A percentile compares a stretch with the other conserved stretches of the same genome.
phyloP scores from a whole-genome alignment of 2,329 filamentous ascomycete species.

The Sporothrix pseudoabietina region DNA sequence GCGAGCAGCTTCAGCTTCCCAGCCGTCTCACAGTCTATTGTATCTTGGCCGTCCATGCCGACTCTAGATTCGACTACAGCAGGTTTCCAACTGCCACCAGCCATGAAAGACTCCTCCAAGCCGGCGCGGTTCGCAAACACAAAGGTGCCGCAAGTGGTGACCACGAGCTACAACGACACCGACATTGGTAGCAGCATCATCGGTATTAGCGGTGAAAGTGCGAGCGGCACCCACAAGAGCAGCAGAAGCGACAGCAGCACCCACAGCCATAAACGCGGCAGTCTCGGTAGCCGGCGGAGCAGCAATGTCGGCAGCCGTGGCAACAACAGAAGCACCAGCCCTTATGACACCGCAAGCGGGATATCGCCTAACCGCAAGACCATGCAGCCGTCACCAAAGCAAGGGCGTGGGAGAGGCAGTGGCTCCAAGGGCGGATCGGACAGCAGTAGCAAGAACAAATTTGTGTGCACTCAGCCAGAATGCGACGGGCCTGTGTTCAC shows the following conservation, averaged over 20 bases:
- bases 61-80: background rate
- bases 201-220: background rate
- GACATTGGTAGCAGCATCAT: background rate
- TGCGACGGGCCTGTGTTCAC: constrained; percentile 53
- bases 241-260: background rate
- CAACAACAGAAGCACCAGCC: background rate
- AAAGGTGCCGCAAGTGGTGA: constrained; percentile 16
- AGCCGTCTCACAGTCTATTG: background rate
- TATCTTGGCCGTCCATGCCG: background rate
- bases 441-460: constrained; percentile 22
- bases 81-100: background rate
- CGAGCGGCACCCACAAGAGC: background rate
- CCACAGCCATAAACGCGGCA: background rate
- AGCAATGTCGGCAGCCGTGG: constrained; percentile 13
- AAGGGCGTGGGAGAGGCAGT: background rate
- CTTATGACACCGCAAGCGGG: background rate
- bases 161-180: constrained; percentile 21
- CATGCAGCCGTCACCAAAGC: background rate
- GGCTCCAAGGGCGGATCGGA: background rate
- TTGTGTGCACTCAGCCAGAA: constrained; percentile 45
- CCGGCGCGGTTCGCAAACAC: background rate
- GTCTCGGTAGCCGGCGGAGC: background rate
- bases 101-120: background rate
- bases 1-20: background rate
- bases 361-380: background rate